Evolutionary conservation across 306 rosid genomes (phyloP).

Genomic region (Echinosophora koreensis): DNA sequence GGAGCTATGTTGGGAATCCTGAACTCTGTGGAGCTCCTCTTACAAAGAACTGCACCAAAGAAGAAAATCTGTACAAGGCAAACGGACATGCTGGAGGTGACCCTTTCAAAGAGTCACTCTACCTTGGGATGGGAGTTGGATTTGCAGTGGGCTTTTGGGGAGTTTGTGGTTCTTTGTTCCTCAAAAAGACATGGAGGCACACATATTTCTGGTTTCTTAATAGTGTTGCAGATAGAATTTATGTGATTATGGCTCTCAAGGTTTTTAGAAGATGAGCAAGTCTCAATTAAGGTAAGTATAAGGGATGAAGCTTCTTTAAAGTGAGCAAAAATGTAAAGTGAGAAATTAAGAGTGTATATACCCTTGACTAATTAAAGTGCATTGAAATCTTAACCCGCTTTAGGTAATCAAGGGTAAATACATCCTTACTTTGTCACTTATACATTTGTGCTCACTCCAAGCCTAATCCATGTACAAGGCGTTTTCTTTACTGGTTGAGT

Average conservation of each 20-base stretch:
- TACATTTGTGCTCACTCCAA: too few relatives aligned
- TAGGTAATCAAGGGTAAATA: too few relatives aligned
- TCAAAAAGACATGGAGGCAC: not conserved
- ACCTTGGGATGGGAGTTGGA: not conserved
- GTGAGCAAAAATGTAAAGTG: too few relatives aligned
- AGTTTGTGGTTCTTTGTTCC: not conserved
- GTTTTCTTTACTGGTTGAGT: too few relatives aligned
- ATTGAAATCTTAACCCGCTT: too few relatives aligned
- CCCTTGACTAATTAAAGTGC: too few relatives aligned
- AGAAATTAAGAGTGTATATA: too few relatives aligned
- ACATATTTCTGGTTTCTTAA: not conserved
- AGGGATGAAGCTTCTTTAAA: too few relatives aligned
- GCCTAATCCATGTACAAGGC: too few relatives aligned
- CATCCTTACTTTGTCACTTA: too few relatives aligned
- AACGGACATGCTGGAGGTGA: not conserved
- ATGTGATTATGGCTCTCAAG: not conserved
- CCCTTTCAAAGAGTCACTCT: not conserved
- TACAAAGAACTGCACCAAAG: not conserved
- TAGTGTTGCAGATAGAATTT: not conserved
- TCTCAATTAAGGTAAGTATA: not conserved
- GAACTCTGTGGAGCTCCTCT: slow-evolving; percentile 7
- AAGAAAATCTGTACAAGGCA: not conserved
- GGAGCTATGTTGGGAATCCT: not conserved
- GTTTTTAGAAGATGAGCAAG: not conserved
- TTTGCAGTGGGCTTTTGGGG: not conserved